These are phyloP conservation scores for Trametes villosa DNA, from an alignment of 768 basidiomycete species.

Conservation along the genomic window DNA sequence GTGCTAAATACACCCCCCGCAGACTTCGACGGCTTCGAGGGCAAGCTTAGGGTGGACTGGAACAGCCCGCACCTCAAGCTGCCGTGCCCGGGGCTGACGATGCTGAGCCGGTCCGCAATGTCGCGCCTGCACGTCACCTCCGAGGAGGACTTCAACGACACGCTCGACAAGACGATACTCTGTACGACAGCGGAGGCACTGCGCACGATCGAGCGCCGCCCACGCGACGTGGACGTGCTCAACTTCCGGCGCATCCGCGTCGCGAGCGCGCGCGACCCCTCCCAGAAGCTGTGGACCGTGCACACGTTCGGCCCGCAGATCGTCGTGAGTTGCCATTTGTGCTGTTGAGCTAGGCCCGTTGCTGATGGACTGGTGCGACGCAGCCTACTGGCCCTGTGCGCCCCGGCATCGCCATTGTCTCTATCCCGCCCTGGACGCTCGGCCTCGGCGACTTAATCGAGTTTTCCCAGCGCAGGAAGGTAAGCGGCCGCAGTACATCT, in stretches of 20 bases:
- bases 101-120: neutral
- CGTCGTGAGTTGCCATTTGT: neutral
- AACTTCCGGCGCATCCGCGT: neutral
- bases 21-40: conserved; percentile 12
- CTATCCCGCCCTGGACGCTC: conserved; percentile 17
- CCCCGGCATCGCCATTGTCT: conserved; percentile 11
- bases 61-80: conserved; percentile 3
- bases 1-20: neutral
- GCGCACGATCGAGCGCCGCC: conserved; percentile 16
- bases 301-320: conserved; percentile 3
- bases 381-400: conserved; percentile 1
- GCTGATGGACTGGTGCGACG: neutral
- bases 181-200: conserved; percentile 11
- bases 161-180: conserved; percentile 13
- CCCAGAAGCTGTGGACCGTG: conserved; percentile 8
- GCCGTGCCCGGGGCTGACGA: conserved; percentile 8
- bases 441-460: conserved; percentile 8
- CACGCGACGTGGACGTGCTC: conserved; percentile 17
- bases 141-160: conserved; percentile 10
- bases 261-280: neutral
- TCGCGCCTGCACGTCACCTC: neutral
- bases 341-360: too few relatives aligned
- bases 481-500: neutral
- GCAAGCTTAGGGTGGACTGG: conserved; percentile 7
- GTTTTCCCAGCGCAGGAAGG: conserved; percentile 3